Evolutionary conservation across 2,329 filamentous ascomycete species (phyloP), one percentile per base, ranked within the genome.

Genomic region (Lachnellula cervina): DNA sequence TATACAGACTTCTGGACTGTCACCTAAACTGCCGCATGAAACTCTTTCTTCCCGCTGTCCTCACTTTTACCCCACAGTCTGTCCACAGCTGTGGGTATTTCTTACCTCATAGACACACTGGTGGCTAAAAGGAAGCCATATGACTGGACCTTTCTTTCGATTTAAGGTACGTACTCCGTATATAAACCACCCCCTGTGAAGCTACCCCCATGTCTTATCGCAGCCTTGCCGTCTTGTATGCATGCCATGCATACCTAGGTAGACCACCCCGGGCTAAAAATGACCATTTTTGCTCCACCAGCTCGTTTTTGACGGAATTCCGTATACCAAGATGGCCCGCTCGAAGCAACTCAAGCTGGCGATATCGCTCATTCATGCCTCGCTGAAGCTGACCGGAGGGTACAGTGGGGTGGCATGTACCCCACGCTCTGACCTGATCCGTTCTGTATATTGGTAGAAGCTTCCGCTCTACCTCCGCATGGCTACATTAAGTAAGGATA

Each of bases 51-150:
- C 34, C 32, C 23, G 52, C 40, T n/a, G 28, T 42, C 34, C 51
- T 38, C 28, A 32, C 49, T 47, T 59, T 52, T 60, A 62, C 58
- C 58, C 62, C 62, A 62, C 60, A 64, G 45, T 53, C 21, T 55
- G n/a, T n/a, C n/a, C n/a, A n/a, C n/a, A n/a, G n/a, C n/a, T n/a
- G 25, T 51, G 17, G 35, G n/a, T 57, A 52, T 48, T 42, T 49
- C 51, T 59, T 59, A 61, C 55, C 45, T 62, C 34, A 58, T 50
- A 51, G 54, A 43, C 46, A 46, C 11, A 25, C 21, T 16, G 19
- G n/a, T 23, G 35, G 35, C 35, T 11, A 19, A 19, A 40, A 46
- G 23, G 45, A 49, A 46, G n/a, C 14, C 44, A 8, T 16, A 7
- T 52, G 48, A 43, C 35, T 35, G 19, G 21, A 34, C 21, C 4